Conservation (phyloP, 331 rosid species). For the Arachis monticola region DNA sequence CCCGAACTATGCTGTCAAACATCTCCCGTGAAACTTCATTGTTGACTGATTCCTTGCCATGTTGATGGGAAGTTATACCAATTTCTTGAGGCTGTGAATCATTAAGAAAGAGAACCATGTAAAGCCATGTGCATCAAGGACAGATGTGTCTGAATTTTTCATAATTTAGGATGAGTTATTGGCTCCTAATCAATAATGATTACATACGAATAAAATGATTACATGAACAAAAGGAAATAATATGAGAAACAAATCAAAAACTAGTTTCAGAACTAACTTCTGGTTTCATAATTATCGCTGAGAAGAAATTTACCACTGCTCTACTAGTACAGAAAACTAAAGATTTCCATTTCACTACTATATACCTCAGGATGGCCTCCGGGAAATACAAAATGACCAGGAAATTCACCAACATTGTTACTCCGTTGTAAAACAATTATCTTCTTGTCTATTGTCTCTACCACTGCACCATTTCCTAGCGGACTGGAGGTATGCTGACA, state of each 20-base stretch:
- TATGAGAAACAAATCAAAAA: not conserved
- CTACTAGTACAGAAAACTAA: not conserved
- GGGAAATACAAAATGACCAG: slow-evolving; percentile 92
- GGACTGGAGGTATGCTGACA: slow-evolving; percentile 94
- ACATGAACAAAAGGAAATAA: not conserved
- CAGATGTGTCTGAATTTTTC: slow-evolving; percentile 23
- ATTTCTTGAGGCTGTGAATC: slow-evolving; percentile 83
- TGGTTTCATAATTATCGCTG: not conserved
- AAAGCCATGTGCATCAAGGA: slow-evolving; percentile 23
- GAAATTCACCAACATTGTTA: slow-evolving; percentile 90
- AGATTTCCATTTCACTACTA: not conserved
- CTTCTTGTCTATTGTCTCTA: slow-evolving; percentile 79
- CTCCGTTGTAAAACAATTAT: slow-evolving; percentile 82
- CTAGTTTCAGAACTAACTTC: slow-evolving; percentile 26
- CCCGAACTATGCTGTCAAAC: slow-evolving; percentile 91
- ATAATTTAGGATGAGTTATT: slow-evolving; percentile 5
- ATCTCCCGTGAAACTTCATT: slow-evolving; percentile 70
- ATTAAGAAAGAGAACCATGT: slow-evolving; percentile 34
- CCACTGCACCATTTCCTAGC: slow-evolving; percentile 91
- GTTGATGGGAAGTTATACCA: slow-evolving; percentile 61
- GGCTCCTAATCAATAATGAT: slow-evolving; percentile 4
- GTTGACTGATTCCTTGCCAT: slow-evolving; percentile 49
- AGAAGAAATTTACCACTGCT: slow-evolving; percentile 19
- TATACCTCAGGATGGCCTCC: slow-evolving; percentile 99
- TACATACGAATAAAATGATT: not conserved